Evolutionary conservation across 176 grass and related monocot species (phyloP).

Genomic region (Cenchrus fungigraminus): DNA sequence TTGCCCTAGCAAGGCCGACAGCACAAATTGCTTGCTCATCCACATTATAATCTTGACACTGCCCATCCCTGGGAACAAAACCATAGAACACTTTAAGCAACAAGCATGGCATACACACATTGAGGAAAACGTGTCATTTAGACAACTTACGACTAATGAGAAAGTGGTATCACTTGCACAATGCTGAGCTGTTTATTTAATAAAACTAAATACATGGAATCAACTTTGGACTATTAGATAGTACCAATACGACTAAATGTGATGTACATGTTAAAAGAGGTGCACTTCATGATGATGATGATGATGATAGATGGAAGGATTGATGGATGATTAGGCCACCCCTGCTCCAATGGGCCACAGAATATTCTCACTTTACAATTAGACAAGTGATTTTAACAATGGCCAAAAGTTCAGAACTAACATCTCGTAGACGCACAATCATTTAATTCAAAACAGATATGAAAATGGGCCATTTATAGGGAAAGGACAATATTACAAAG

Average conservation of each 20-base stretch:
- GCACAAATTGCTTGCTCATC: constrained; percentile 92
- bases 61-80: constrained; percentile 70
- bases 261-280: constrained; percentile 22
- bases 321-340: background rate
- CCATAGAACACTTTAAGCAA: background rate
- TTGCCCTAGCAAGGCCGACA: constrained; percentile 85
- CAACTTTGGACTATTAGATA: constrained; percentile 2
- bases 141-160: background rate
- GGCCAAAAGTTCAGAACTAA: background rate
- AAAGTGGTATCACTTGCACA: constrained; percentile 7
- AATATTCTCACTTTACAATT: constrained; percentile 10
- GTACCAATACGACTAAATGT: background rate
- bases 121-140: background rate
- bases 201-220: background rate
- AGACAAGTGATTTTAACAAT: constrained; percentile 15
- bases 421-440: background rate
- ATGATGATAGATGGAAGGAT: constrained; percentile 17
- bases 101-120: background rate
- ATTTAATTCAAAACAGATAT: constrained; percentile 1
- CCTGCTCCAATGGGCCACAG: background rate
- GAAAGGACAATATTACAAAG: constrained; percentile 13
- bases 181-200: constrained; percentile 4
- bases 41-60: constrained; percentile 80
- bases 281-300: background rate
- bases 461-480: background rate